Evolutionary conservation across 257 asterid genomes (phyloP), one percentile per base, ranked within the genome.

Genomic region (Eucommia ulmoides): DNA sequence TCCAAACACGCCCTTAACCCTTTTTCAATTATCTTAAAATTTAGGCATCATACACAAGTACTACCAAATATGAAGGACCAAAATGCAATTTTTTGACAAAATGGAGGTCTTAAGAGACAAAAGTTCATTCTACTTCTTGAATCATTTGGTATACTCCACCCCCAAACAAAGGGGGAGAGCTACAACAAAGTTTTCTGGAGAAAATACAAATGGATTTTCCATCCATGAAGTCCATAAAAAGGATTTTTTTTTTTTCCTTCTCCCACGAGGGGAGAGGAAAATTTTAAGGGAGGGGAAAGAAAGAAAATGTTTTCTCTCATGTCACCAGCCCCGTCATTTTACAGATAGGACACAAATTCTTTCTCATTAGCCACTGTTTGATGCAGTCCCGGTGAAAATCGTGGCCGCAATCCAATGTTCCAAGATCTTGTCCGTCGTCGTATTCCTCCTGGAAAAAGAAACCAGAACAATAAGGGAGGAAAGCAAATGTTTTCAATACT

Each of bases 261-360:
- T 29, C 54, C 23, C 26, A 19, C 33, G 20, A 25, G 51, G 38
- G 24, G 56, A 41, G 49, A 20, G 26, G 33, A 24, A 20, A 41
- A 22, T 42, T 23, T n/a, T n/a, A n/a, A 20, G 9, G 16, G 56
- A 17, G 18, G 12, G 17, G 56, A 18, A 52, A 66, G 29, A 44
- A 24, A 23, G 25, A 24, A 56, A 57, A 24, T 19, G 25, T 33
- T 29, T 22, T 52, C 26, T 53, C 46, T 63, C 61, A 53, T 46
- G 62, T 60, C 33, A 65, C 45, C 55, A 63, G 48, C 55, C 74
- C 75, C 2, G 75, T 57, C 20, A 70, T 74, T 58, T 70, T 74
- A 56, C 78, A 74, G 4, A 74, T 58, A 26, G 81, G 78, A 50
- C 81, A 74, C 29, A 67, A 19, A 58, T 74, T 74, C 72, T 74